A percentile compares a stretch with the other conserved stretches of the same genome.
Conservation (phyloP, 2,329 filamentous ascomycete genomes). For the Sordariomycetes sp. region DNA sequence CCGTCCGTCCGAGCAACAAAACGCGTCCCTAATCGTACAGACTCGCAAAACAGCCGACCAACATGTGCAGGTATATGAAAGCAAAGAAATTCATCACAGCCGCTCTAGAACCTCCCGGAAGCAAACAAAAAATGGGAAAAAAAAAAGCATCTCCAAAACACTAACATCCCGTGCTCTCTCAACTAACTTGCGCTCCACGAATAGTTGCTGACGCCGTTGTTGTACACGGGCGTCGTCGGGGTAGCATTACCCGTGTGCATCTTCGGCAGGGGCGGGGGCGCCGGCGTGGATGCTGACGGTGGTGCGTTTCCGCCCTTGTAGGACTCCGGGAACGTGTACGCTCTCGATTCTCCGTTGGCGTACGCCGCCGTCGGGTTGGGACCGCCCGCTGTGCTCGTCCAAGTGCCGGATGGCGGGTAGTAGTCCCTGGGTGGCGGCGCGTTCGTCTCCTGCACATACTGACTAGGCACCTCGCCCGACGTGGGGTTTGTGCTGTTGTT, state of each 20-base stretch:
- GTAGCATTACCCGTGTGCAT: slow-evolving; percentile 3
- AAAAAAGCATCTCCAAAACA: not conserved
- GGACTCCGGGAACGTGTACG: slow-evolving; percentile 35
- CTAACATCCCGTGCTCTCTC: not conserved
- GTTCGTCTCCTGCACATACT: slow-evolving; percentile 12
- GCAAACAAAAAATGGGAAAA: slow-evolving; percentile 11
- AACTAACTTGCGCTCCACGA: slow-evolving; percentile 36
- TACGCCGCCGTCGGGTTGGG: slow-evolving; percentile 28
- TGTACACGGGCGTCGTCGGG: slow-evolving; percentile 17
- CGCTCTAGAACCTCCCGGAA: slow-evolving; percentile 5
- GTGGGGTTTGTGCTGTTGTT: slow-evolving; percentile 13
- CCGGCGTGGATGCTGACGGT: slow-evolving; percentile 14
- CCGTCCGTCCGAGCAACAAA: not conserved
- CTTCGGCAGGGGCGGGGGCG: slow-evolving; percentile 21
- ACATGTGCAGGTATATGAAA: not conserved
- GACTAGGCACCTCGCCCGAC: slow-evolving; percentile 14
- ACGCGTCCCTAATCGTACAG: slow-evolving; percentile 4
- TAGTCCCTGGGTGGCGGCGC: slow-evolving; percentile 29
- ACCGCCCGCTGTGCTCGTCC: slow-evolving; percentile 30
- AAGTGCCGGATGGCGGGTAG: slow-evolving; percentile 35
- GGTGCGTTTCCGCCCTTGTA: slow-evolving; percentile 26
- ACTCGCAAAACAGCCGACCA: not conserved
- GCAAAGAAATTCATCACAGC: slow-evolving; percentile 4
- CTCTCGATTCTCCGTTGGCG: slow-evolving; percentile 27
- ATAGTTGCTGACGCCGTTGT: slow-evolving; percentile 35